Evolutionary conservation across 2,329 filamentous ascomycete genomes (phyloP).

Genomic region (Fonsecaea monophora): DNA sequence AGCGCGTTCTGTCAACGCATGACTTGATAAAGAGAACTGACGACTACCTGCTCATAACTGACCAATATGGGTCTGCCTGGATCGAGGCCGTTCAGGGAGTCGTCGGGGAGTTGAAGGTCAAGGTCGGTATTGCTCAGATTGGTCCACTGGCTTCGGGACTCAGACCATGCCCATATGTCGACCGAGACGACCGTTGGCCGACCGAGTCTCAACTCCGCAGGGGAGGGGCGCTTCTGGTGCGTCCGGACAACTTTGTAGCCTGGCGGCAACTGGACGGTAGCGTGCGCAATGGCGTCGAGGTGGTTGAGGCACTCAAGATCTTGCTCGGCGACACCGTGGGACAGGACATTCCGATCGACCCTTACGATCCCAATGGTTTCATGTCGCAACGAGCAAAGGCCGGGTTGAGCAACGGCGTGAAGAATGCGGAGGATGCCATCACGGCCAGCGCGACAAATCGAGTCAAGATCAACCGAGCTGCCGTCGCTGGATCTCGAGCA

Average conservation of each 20-base stretch:
- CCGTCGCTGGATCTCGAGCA: neutral
- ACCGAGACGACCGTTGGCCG: conserved; percentile 6
- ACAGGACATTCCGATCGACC: neutral
- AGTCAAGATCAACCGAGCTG: neutral
- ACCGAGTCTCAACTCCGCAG: neutral
- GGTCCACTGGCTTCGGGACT: conserved; percentile 10
- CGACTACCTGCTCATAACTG: conserved; percentile 13
- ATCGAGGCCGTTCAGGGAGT: conserved; percentile 1
- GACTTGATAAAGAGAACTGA: neutral
- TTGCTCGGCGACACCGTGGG: neutral
- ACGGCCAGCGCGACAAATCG: conserved; percentile 6
- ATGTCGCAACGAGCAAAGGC: neutral
- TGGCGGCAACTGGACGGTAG: conserved; percentile 2
- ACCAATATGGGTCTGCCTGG: conserved; percentile 9
- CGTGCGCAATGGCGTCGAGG: neutral
- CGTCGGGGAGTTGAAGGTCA: neutral
- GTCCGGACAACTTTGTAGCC: conserved; percentile 5
- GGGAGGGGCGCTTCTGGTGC: conserved; percentile 1
- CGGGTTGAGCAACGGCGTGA: neutral
- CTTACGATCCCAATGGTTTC: conserved; percentile 5
- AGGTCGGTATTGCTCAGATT: conserved; percentile 13
- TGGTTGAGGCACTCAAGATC: conserved; percentile 3
- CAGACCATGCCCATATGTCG: conserved; percentile 9
- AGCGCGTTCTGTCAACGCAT: conserved; percentile 7
- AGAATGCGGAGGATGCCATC: neutral